Conservation (phyloP, 2,329 filamentous ascomycete species). For the Ilyonectria sp. region DNA sequence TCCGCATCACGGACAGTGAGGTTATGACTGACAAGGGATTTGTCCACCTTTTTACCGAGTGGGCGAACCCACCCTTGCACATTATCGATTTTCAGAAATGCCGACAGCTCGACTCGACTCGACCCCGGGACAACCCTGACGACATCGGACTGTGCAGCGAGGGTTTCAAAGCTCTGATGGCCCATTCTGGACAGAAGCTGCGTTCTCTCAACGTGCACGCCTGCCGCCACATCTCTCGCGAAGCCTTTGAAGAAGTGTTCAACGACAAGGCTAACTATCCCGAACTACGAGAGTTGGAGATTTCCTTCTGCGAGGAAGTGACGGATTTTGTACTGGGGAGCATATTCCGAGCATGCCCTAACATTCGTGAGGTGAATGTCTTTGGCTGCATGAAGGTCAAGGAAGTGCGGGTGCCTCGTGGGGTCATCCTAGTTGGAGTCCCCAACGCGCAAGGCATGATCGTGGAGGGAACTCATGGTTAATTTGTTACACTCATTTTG, state of each 20-base stretch:
- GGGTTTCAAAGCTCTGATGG: constrained; percentile 87
- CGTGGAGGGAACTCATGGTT: constrained; percentile 61
- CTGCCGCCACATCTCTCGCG: constrained; percentile 83
- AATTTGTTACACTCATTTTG: constrained; percentile 10
- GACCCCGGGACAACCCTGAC: constrained; percentile 75
- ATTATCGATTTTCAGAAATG: constrained; percentile 84
- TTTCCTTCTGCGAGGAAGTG: constrained; percentile 81
- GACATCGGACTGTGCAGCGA: constrained; percentile 81
- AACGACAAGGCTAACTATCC: constrained; percentile 73
- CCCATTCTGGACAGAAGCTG: constrained; percentile 80
- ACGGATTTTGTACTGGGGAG: constrained; percentile 75
- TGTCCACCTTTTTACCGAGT: constrained; percentile 79
- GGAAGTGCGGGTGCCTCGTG: constrained; percentile 67
- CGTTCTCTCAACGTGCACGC: constrained; percentile 83
- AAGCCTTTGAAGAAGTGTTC: constrained; percentile 84
- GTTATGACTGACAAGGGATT: constrained; percentile 83
- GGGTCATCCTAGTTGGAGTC: constrained; percentile 70
- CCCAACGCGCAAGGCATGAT: constrained; percentile 73
- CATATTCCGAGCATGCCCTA: constrained; percentile 76
- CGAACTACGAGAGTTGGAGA: constrained; percentile 78
- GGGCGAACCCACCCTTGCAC: constrained; percentile 80
- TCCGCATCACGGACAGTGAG: constrained; percentile 86
- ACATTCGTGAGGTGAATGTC: constrained; percentile 71
- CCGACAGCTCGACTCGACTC: constrained; percentile 81
- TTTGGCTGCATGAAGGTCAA: constrained; percentile 77